A percentile compares a stretch with the other conserved stretches of the same genome.
Conservation (phyloP, 148 eudicot genomes). For the Chenopodium formosanum region DNA sequence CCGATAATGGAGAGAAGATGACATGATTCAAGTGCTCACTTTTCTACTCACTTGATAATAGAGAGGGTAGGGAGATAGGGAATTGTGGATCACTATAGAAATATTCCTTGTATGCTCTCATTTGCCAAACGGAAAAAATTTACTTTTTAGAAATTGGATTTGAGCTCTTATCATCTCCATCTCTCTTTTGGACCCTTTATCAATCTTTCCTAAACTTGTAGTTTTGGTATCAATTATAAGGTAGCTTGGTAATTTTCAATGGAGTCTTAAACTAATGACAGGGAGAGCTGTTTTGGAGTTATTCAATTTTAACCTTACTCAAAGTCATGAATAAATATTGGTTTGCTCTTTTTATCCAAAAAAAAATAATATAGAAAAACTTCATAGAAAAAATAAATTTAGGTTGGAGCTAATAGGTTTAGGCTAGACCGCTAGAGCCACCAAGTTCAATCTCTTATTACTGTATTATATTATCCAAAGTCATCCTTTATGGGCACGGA, state of each 20-base stretch:
- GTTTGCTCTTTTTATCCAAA: background rate
- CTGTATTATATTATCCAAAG: too few species aligned
- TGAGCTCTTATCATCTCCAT: background rate
- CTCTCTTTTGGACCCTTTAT: background rate
- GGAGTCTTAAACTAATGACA: background rate
- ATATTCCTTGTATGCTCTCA: background rate
- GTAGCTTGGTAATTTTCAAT: background rate
- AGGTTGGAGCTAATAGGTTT: background rate
- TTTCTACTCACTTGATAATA: background rate
- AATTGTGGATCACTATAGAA: background rate
- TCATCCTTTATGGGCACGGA: too few species aligned
- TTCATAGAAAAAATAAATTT: too few species aligned
- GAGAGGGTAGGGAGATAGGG: background rate
- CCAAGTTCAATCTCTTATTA: background rate
- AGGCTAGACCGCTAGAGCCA: background rate
- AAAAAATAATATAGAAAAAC: too few species aligned
- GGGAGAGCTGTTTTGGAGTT: background rate
- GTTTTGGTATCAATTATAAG: background rate
- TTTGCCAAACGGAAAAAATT: background rate
- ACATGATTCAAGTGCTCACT: background rate
- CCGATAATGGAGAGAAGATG: background rate
- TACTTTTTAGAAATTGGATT: constrained; percentile 1
- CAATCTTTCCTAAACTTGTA: background rate
- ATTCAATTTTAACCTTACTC: background rate
- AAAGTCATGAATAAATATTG: background rate